Conservation (phyloP, 2,329 filamentous ascomycete genomes). For the Penicillium sp. region DNA sequence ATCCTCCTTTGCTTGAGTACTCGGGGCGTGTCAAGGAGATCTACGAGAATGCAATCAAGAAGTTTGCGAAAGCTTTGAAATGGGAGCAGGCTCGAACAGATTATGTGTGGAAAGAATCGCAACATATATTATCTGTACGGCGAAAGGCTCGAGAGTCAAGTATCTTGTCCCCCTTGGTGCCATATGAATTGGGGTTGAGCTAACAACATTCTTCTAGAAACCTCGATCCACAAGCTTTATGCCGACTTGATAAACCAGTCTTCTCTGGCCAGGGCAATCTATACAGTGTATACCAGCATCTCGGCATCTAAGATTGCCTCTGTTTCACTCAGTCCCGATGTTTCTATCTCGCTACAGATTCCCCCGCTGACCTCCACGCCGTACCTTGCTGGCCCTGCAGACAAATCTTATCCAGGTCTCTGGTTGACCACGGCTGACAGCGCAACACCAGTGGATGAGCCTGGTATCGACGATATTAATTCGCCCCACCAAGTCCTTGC, state of each 20-base stretch:
- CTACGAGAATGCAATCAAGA: slow-evolving; percentile 86
- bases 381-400: slow-evolving; percentile 68
- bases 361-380: slow-evolving; percentile 66
- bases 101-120: slow-evolving; percentile 90
- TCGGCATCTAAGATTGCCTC: slow-evolving; percentile 84
- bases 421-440: slow-evolving; percentile 87
- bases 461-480: slow-evolving; percentile 57
- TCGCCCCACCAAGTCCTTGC: slow-evolving; percentile 62
- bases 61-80: slow-evolving; percentile 87
- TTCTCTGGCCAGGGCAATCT: slow-evolving; percentile 78
- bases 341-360: slow-evolving; percentile 64
- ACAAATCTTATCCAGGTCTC: slow-evolving; percentile 70
- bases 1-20: slow-evolving; percentile 74
- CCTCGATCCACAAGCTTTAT: slow-evolving; percentile 39
- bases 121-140: slow-evolving; percentile 76
- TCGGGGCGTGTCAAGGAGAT: slow-evolving; percentile 72
- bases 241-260: slow-evolving; percentile 58
- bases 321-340: slow-evolving; percentile 67
- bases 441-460: slow-evolving; percentile 68
- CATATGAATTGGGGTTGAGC: not conserved
- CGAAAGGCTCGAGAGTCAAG: slow-evolving; percentile 71
- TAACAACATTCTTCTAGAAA: slow-evolving; percentile 29
- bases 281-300: slow-evolving; percentile 77
- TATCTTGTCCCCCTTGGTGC: slow-evolving; percentile 15
- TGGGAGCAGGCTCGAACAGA: slow-evolving; percentile 87